Percentiles rank a stretch among this genome's conserved stretches.
Evolutionary conservation across 1,284 basidiomycete species (phyloP).

Genomic region (Cutaneotrichosporon daszewskae): DNA sequence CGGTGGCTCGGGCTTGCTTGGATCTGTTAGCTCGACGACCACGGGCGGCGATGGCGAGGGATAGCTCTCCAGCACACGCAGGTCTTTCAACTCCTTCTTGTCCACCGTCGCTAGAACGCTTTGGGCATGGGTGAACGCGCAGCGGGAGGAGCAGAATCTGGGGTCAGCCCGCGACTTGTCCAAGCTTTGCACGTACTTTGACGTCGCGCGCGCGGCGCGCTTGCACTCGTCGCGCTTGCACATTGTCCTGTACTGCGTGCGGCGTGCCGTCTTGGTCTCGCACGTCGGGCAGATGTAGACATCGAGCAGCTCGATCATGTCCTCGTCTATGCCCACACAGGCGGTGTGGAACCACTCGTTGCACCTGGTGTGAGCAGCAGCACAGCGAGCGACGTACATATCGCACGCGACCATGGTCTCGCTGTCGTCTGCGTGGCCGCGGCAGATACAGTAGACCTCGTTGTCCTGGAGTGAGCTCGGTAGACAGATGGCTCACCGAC

Average conservation of each 20-base stretch:
- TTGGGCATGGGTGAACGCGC: constrained; percentile 33
- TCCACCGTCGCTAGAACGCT: constrained; percentile 19
- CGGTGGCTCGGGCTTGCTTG: not conserved
- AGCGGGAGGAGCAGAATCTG: constrained; percentile 39
- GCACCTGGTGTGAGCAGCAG: constrained; percentile 26
- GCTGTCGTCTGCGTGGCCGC: constrained; percentile 37
- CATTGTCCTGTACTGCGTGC: constrained; percentile 31
- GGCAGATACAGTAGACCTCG: constrained; percentile 39
- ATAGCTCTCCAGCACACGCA: constrained; percentile 12
- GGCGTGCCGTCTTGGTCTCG: constrained; percentile 30
- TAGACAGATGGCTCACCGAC: too few species aligned
- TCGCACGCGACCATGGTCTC: constrained; percentile 43
- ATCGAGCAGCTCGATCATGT: constrained; percentile 36
- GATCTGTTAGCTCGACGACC: constrained; percentile 5
- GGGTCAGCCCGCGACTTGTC: not conserved
- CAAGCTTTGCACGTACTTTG: constrained; percentile 30
- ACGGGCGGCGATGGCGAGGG: constrained; percentile 26
- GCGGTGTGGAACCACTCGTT: constrained; percentile 44
- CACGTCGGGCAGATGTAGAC: constrained; percentile 41
- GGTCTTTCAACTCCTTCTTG: constrained; percentile 28
- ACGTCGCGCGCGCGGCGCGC: constrained; percentile 22
- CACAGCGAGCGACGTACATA: constrained; percentile 16
- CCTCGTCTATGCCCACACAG: constrained; percentile 35
- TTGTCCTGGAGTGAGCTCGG: too few species aligned
- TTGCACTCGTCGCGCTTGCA: constrained; percentile 39